phyloP scores from a whole-genome alignment of 1,284 basidiomycete genomes.

The Ceratobasidium sp. region DNA sequence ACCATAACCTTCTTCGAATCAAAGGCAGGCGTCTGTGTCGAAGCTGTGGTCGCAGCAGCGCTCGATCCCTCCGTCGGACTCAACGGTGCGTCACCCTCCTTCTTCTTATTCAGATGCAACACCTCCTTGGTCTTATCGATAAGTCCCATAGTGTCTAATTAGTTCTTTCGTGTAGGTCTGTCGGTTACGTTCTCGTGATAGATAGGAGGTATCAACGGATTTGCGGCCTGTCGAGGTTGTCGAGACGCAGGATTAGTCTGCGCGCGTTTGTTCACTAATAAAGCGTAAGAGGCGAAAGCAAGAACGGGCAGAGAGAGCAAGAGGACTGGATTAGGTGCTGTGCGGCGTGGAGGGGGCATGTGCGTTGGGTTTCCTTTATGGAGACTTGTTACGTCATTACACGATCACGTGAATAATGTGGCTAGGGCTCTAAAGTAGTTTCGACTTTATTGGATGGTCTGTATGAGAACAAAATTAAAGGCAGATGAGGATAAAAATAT shows the following conservation, averaged over 20 bases:
- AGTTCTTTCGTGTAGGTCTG: not conserved
- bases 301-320: constrained; percentile 65
- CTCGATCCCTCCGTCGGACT: not conserved
- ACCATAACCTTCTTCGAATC: constrained; percentile 83
- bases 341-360: constrained; percentile 60
- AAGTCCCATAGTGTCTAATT: constrained; percentile 57
- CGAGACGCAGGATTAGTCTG: constrained; percentile 67
- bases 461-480: no score
- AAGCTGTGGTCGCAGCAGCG: constrained; percentile 36
- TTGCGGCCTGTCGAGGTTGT: constrained; percentile 69
- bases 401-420: constrained; percentile 30
- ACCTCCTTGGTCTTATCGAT: constrained; percentile 64
- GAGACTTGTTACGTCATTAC: constrained; percentile 20
- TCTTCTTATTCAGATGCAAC: constrained; percentile 54
- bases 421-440: not conserved
- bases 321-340: constrained; percentile 70
- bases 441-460: no score
- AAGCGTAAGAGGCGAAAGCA: constrained; percentile 68
- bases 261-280: constrained; percentile 66
- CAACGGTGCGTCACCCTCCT: not conserved
- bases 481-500: no score
- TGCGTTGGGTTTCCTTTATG: not conserved
- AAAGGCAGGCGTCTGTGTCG: constrained; percentile 58
- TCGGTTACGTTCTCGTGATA: constrained; percentile 52
- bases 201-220: constrained; percentile 71